A percentile compares a stretch with the other conserved stretches of the same genome.
Evolutionary conservation across 352 stramenopile genomes (phyloP).

Genomic region (Phytopythium ostracodes): DNA sequence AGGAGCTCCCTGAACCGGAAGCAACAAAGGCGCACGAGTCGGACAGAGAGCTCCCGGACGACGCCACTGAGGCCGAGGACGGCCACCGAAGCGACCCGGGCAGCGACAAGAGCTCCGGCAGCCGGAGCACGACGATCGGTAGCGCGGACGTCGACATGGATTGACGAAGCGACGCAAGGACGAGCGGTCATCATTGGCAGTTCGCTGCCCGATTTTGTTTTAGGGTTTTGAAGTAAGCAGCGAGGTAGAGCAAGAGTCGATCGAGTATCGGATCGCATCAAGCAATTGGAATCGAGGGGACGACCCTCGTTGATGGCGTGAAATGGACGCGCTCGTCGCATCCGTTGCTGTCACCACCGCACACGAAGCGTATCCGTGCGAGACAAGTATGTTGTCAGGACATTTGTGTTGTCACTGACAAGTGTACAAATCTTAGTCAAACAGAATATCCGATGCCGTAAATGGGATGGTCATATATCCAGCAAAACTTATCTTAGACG

Average conservation of each 20-base stretch:
- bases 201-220: background rate
- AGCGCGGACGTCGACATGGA: conserved; percentile 4
- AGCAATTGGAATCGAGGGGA: background rate
- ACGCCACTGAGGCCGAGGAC: background rate
- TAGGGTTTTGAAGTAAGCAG: background rate
- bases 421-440: too few species aligned
- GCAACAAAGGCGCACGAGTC: background rate
- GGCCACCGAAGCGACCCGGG: conserved; percentile 1
- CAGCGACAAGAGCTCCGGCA: conserved; percentile 6
- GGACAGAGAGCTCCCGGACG: background rate
- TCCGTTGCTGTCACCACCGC: background rate
- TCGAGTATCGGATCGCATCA: background rate
- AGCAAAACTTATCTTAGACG: too few species aligned
- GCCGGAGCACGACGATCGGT: conserved; percentile 1
- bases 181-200: too few species aligned
- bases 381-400: too few species aligned
- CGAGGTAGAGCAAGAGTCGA: background rate
- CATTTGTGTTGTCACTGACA: too few species aligned
- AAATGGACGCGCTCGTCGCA: too few species aligned
- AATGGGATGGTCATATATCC: too few species aligned
- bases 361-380: too few species aligned
- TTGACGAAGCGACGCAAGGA: background rate
- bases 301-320: too few species aligned
- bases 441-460: too few species aligned
- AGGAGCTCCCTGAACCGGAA: background rate